These are phyloP conservation scores for Hortiboletus campestris DNA, from an alignment of 768 basidiomycete genomes.

Conservation along the genomic window DNA sequence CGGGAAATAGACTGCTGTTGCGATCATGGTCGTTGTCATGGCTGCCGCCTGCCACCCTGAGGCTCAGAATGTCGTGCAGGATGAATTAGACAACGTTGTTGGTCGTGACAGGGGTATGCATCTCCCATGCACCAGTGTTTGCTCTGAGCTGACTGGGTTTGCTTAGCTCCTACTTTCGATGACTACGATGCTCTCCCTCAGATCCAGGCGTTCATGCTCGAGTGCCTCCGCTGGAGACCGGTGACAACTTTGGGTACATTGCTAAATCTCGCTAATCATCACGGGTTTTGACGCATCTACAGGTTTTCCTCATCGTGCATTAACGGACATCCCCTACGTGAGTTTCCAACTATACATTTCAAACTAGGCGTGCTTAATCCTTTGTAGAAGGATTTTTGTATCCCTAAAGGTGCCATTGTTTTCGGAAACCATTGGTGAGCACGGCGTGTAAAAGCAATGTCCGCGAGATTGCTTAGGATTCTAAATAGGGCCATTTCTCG, in stretches of 20 bases:
- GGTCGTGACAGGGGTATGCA: conserved; percentile 39
- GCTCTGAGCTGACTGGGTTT: not conserved
- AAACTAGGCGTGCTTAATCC: not conserved
- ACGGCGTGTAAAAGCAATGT: not conserved
- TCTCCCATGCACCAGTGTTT: not conserved
- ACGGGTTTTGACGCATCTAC: not conserved
- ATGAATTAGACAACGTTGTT: conserved; percentile 52
- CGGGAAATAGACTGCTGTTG: conserved; percentile 46
- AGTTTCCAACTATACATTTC: conserved; percentile 4
- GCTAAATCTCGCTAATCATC: not conserved
- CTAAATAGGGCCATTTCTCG: conserved; percentile 49
- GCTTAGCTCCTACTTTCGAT: conserved; percentile 40
- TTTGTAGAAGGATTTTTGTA: conserved; percentile 34
- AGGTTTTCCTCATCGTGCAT: conserved; percentile 65
- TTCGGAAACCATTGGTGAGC: conserved; percentile 37
- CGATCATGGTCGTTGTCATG: conserved; percentile 55
- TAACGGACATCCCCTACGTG: conserved; percentile 64
- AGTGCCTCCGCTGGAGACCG: conserved; percentile 43
- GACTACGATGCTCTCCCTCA: conserved; percentile 38
- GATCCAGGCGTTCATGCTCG: conserved; percentile 40
- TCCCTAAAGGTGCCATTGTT: conserved; percentile 37
- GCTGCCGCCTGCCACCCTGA: conserved; percentile 56
- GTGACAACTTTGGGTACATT: conserved; percentile 32
- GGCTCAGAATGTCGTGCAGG: conserved; percentile 49
- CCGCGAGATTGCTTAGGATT: not conserved